Percentiles rank a stretch among this genome's conserved stretches.
Conservation (phyloP, 2,329 filamentous ascomycete genomes). For the Aureobasidium uvarum region DNA sequence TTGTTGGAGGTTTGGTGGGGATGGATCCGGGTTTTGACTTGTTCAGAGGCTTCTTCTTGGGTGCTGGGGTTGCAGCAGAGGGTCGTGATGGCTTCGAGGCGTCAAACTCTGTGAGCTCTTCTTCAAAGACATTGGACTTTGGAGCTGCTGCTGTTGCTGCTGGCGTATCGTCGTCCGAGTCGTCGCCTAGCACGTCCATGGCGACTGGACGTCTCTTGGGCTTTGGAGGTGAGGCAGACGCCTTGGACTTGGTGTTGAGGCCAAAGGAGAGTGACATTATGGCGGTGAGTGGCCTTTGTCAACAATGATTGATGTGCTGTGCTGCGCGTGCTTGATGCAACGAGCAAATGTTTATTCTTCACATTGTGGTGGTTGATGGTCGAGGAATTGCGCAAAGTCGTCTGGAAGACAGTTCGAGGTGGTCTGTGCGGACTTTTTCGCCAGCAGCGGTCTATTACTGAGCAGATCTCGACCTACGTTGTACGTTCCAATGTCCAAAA, state of each 20-base stretch:
- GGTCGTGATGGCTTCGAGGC: slow-evolving; percentile 41
- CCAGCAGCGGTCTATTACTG: background rate
- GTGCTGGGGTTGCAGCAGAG: slow-evolving; percentile 37
- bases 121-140: slow-evolving; percentile 41
- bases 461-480: background rate
- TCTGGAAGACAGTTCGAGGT: background rate
- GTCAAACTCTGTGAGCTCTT: slow-evolving; percentile 59
- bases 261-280: slow-evolving; percentile 41
- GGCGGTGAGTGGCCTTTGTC: background rate
- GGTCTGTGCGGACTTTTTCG: background rate
- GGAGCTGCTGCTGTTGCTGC: slow-evolving; percentile 43
- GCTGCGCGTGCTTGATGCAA: slow-evolving; percentile 15
- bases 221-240: slow-evolving; percentile 30
- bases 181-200: slow-evolving; percentile 48
- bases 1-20: slow-evolving; percentile 43
- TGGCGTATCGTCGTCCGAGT: slow-evolving; percentile 59
- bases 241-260: slow-evolving; percentile 38
- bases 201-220: slow-evolving; percentile 34
- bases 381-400: background rate
- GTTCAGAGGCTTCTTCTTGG: slow-evolving; percentile 33
- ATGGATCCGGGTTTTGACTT: slow-evolving; percentile 31
- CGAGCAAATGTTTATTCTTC: background rate
- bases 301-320: background rate
- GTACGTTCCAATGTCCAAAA: background rate
- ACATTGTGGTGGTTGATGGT: slow-evolving; percentile 8